A percentile compares a stretch with the other conserved stretches of the same genome.
phyloP scores from a whole-genome alignment of 495 filamentous ascomycete species.

The Trichoderma reesei region DNA sequence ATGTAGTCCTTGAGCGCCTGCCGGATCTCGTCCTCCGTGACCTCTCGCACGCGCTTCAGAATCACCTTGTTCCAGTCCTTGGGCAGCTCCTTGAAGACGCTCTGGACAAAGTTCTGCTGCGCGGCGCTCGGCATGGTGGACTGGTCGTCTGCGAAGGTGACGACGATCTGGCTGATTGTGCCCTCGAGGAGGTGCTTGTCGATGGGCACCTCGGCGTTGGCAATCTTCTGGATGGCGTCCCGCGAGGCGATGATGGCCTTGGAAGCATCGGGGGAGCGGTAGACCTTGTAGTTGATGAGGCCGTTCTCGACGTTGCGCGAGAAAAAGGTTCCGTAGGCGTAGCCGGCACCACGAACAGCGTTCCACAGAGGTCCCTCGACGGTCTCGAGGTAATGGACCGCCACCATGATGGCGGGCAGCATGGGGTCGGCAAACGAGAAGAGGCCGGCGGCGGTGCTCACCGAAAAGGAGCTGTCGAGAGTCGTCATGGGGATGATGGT shows the following conservation, averaged over 20 bases:
- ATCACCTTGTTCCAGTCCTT: conserved; percentile 69
- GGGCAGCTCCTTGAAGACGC: conserved; percentile 67
- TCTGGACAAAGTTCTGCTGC: conserved; percentile 66
- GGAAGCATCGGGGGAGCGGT: conserved; percentile 80
- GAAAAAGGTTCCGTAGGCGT: conserved; percentile 82
- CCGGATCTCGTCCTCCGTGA: conserved; percentile 68
- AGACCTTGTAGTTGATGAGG: conserved; percentile 69
- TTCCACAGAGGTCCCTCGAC: conserved; percentile 93
- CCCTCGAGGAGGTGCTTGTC: conserved; percentile 81
- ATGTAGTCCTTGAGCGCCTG: conserved; percentile 64
- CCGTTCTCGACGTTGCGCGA: conserved; percentile 65
- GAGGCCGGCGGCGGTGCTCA: conserved; percentile 64
- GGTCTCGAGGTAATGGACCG: conserved; percentile 79
- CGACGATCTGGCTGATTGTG: conserved; percentile 79
- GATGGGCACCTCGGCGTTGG: conserved; percentile 49
- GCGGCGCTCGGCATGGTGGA: conserved; percentile 72
- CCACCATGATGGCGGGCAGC: conserved; percentile 77
- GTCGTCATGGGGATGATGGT: conserved; percentile 84
- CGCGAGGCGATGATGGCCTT: conserved; percentile 74
- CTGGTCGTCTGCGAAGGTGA: conserved; percentile 76
- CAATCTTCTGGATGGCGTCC: conserved; percentile 49
- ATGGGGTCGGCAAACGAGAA: conserved; percentile 63
- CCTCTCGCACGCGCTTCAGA: conserved; percentile 63
- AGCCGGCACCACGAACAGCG: conserved; percentile 79
- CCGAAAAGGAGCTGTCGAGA: conserved; percentile 84